phyloP scores from a whole-genome alignment of 2,329 filamentous ascomycete genomes.

The Fonsecaea monophora region DNA sequence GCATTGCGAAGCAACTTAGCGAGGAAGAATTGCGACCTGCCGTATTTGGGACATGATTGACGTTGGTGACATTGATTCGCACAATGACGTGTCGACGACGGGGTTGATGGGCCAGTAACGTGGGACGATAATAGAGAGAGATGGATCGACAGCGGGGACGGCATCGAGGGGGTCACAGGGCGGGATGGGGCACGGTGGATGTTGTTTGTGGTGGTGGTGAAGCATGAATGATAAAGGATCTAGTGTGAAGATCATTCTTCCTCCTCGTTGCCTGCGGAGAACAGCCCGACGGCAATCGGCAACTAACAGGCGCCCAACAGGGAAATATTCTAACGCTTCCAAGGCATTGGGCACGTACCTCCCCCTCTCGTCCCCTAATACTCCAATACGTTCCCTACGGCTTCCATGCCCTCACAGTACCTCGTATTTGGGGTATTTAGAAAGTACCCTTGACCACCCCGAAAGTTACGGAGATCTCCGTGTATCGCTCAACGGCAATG shows the following conservation, averaged over 20 bases:
- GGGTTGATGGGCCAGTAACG: not conserved
- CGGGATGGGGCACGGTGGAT: not conserved
- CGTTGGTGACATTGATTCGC: not conserved
- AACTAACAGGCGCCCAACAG: not conserved
- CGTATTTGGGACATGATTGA: conserved; percentile 9
- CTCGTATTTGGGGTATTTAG: too few relatives aligned
- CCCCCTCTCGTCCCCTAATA: not conserved
- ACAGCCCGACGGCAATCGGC: not conserved
- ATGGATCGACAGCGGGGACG: not conserved
- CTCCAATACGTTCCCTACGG: not conserved
- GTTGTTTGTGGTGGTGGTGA: not conserved
- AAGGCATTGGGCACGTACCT: not conserved
- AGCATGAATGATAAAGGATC: not conserved
- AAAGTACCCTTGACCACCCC: too few relatives aligned
- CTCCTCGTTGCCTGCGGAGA: not conserved
- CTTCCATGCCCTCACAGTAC: conserved; percentile 6
- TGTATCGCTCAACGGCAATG: too few relatives aligned
- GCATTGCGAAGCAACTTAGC: not conserved
- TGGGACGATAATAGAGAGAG: not conserved
- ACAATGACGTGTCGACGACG: conserved; percentile 8
- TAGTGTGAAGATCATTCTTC: not conserved
- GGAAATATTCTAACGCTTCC: not conserved
- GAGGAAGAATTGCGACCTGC: conserved; percentile 1
- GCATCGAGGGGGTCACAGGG: not conserved
- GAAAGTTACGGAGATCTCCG: too few relatives aligned